Conservation (phyloP, 495 filamentous ascomycete species). For the Aspergillus homomorphus region DNA sequence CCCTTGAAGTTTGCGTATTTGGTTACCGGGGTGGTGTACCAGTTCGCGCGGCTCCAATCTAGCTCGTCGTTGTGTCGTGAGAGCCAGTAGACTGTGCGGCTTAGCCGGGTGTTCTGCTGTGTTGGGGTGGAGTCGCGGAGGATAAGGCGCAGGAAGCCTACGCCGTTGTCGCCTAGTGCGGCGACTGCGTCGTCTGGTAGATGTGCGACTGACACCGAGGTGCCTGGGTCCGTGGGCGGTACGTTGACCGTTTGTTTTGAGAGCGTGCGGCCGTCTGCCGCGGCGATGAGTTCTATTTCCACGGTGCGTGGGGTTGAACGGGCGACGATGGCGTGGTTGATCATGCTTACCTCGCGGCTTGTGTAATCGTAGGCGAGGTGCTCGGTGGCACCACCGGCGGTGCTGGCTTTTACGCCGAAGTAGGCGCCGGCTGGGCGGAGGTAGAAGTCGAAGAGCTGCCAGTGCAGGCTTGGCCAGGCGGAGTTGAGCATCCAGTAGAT, state of each 20-base stretch:
- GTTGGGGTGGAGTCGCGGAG: slow-evolving; percentile 29
- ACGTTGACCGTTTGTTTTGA: slow-evolving; percentile 22
- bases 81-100: slow-evolving; percentile 64
- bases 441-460: slow-evolving; percentile 66
- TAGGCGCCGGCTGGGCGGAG: slow-evolving; percentile 55
- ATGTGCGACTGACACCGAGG: slow-evolving; percentile 24
- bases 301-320: no score
- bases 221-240: slow-evolving; percentile 17
- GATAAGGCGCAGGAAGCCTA: slow-evolving; percentile 51
- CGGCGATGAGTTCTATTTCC: slow-evolving; percentile 43
- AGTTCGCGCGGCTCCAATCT: slow-evolving; percentile 54
- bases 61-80: slow-evolving; percentile 45
- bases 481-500: slow-evolving; percentile 71
- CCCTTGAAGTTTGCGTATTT: slow-evolving; percentile 51
- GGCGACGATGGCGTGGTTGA: no score
- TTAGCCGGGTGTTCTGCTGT: slow-evolving; percentile 37
- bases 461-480: slow-evolving; percentile 64
- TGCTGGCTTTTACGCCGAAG: slow-evolving; percentile 56
- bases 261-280: slow-evolving; percentile 41
- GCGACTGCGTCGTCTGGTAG: slow-evolving; percentile 28
- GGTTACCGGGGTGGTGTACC: slow-evolving; percentile 57
- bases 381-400: slow-evolving; percentile 48
- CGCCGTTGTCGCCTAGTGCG: no score
- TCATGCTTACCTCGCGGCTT: slow-evolving; percentile 44
- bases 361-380: slow-evolving; percentile 57